A percentile compares a stretch with the other conserved stretches of the same genome.
phyloP scores from a whole-genome alignment of 192 early-diverging fungal species.

The Coemansia sp. region DNA sequence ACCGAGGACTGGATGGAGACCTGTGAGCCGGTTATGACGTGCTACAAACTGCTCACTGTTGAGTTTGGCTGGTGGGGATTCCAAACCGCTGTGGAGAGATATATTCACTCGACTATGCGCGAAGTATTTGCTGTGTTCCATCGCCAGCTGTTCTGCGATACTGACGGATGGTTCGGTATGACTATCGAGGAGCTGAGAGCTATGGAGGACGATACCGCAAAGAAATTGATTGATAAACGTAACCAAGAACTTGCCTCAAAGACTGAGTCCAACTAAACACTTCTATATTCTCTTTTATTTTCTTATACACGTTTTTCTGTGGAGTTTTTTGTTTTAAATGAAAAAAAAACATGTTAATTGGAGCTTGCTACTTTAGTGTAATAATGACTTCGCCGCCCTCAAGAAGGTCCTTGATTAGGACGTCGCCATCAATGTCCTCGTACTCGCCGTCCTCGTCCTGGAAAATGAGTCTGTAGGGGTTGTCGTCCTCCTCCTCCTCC shows the following conservation, averaged over 20 bases:
- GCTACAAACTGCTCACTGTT: constrained; percentile 78
- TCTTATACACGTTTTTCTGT: too few species aligned
- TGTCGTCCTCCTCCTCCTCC: neutral
- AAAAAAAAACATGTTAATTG: neutral
- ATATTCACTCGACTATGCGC: constrained; percentile 64
- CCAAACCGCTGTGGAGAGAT: constrained; percentile 66
- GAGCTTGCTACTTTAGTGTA: neutral
- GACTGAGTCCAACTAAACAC: constrained; percentile 36
- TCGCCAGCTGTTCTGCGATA: constrained; percentile 77
- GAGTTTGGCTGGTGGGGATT: constrained; percentile 80
- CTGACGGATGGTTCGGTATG: constrained; percentile 78
- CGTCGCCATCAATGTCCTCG: neutral
- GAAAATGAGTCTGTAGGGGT: neutral
- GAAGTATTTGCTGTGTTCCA: constrained; percentile 70
- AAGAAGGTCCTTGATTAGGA: neutral
- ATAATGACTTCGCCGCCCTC: neutral
- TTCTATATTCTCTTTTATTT: too few species aligned
- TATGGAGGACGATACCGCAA: constrained; percentile 68
- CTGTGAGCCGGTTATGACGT: constrained; percentile 77
- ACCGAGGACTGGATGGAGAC: constrained; percentile 63
- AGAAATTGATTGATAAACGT: constrained; percentile 61
- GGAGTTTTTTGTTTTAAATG: too few species aligned
- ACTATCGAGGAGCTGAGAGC: constrained; percentile 70
- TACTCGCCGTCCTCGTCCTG: neutral
- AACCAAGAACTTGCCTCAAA: constrained; percentile 40